Conservation (phyloP, 2,329 filamentous ascomycete species). For the Chaetomium sp. region DNA sequence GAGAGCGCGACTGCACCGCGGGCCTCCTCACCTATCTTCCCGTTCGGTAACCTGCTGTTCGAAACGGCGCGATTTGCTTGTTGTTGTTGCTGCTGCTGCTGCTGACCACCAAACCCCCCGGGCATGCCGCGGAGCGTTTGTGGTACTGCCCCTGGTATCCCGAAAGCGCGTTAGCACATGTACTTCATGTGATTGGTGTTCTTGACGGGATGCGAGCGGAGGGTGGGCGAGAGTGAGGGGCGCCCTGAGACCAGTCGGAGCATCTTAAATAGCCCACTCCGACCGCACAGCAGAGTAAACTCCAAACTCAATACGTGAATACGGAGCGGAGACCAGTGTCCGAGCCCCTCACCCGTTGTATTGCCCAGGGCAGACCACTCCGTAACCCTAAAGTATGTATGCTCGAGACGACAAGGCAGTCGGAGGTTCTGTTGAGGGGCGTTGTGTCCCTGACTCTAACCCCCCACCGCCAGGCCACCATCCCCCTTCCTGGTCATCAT, state of each 20-base stretch:
- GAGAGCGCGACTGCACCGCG: slow-evolving; percentile 33
- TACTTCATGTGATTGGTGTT: slow-evolving; percentile 19
- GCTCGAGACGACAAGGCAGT: not conserved
- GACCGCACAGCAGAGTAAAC: not conserved
- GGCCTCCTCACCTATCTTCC: slow-evolving; percentile 60
- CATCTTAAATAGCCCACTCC: not conserved
- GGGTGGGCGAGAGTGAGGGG: not conserved
- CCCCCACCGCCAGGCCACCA: not conserved
- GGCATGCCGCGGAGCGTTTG: slow-evolving; percentile 65
- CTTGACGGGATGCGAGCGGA: slow-evolving; percentile 9
- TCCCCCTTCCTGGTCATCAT: not conserved
- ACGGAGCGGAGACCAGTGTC: not conserved
- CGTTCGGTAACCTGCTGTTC: slow-evolving; percentile 64
- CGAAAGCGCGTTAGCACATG: slow-evolving; percentile 41
- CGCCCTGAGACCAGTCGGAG: not conserved
- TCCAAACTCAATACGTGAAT: not conserved
- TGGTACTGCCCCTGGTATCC: slow-evolving; percentile 56
- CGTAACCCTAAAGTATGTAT: not conserved
- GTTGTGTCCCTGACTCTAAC: not conserved
- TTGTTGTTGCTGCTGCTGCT: slow-evolving; percentile 62
- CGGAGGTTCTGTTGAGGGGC: not conserved
- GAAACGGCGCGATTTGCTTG: slow-evolving; percentile 57
- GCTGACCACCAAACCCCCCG: slow-evolving; percentile 60
- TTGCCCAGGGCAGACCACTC: not conserved
- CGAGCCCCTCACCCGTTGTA: not conserved